Base-by-base conservation (phyloP, 2,329 filamentous ascomycete genomes). In the Rutstroemia sp. region DNA sequence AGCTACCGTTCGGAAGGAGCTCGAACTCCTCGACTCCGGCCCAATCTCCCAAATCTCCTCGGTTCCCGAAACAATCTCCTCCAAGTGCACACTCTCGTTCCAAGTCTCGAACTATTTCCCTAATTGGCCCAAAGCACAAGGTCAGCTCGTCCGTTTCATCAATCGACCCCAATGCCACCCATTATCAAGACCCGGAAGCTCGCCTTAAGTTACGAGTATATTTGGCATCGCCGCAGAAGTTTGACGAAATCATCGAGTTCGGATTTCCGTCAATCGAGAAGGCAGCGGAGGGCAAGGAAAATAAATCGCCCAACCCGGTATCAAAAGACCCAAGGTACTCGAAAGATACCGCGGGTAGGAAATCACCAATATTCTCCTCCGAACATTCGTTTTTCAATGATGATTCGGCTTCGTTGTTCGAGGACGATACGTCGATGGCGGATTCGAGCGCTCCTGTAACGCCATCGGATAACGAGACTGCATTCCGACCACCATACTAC, bases 241-340 rank as follows among this genome's bases (percentile, higher is more conserved):
- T 97, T 65, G 92, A 97, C 69, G 92, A 97, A 72, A 91, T 90
- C 1, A 82, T 97, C 52, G 89, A 95, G 69, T 96, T 95, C 71
- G 92, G 92, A 0, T 97, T 96, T 65, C 90, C 91, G 0, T 83
- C 86, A 0, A 76, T 76, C 38, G 79, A 83, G 37, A 71, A 65
- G 7, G 61, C 73, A 19, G 63, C 69, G 3, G 64, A 72, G n/a
- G 65, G 70, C 21, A 68, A 70, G 8, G 71, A 72, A 14, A 62
- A 67, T 39, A 66, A 58, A 49, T 56, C 61, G 10, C 61, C 62
- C 5, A 59, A 49, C 30, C 57, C 61, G n/a, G 21, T 47, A 10
- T 66, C 65, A 25, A 63, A 49, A 39, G 49, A 45, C 6, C 34
- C 37, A 10, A 12, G 27, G n/a, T 16, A 18, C 16, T 51, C 37